Base-by-base conservation (phyloP, 495 filamentous ascomycete species). In the Pyrenula aspistea region DNA sequence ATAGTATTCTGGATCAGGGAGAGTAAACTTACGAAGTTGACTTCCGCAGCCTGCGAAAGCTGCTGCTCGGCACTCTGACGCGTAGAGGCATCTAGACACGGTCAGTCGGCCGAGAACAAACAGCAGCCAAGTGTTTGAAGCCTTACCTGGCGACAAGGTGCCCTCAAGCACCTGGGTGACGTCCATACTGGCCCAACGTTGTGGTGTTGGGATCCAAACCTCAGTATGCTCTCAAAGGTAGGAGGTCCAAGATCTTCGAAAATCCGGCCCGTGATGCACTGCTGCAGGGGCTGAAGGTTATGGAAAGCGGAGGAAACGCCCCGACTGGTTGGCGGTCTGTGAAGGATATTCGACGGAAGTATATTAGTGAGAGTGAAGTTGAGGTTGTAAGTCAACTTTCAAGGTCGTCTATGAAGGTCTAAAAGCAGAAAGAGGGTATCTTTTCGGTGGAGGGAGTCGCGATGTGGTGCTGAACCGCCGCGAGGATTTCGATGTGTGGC, bases 31-130 rank as follows among this genome's bases (percentile, higher is more conserved):
- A 98, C 93, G 71, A 96, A 97, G 73, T 97, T 91, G 59, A 81
- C 84, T 68, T 92, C 89, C 56, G 90, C 88, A 62, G 94, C 93
- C 65, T 92, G 88, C 59, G 80, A 81, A 63, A 98, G 87, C 75
- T 97, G 93, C 69, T 91, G 85, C 75, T 96, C 94, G 61, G 93
- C 91, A 71, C 82, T 85, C 67, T 87, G 83, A 77, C 93, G 91
- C 69, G 87, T 83, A 63, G 84, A 76, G 64, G 89, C 86, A 84
- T 98, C 93, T 97, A 67, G 63, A 62, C 56, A 62, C 56, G 47
- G 53, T n/a, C 23, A 58, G 47, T n/a, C 36, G 22, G 31, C 53
- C 31, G 31, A 55, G 47, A 55, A 61, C 51, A 8, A 25, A 47
- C 56, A 59, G 51, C 59, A 56, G 57, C 2, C 51, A 59, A 53